phyloP scores from a whole-genome alignment of 2,329 filamentous ascomycete genomes.

The Fusarium dimerum region DNA sequence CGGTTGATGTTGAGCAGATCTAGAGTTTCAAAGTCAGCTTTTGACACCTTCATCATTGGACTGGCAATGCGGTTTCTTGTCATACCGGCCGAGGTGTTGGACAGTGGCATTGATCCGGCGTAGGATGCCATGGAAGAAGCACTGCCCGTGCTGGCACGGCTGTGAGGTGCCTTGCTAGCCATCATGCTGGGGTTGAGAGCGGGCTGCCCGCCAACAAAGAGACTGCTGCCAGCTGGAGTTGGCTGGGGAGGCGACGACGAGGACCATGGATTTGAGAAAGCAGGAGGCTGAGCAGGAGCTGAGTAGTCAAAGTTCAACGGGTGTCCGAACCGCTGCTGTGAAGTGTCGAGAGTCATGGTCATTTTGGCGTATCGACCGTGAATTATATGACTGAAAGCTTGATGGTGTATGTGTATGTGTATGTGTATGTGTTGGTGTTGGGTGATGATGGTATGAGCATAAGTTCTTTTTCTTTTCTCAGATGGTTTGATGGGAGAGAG shows the following conservation, averaged over 20 bases:
- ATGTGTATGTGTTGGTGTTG: no score
- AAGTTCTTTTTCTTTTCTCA: slow-evolving; percentile 24
- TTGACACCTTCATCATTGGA: slow-evolving; percentile 30
- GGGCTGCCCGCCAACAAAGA: slow-evolving; percentile 64
- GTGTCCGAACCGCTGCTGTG: slow-evolving; percentile 77
- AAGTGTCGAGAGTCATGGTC: slow-evolving; percentile 94
- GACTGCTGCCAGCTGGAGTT: slow-evolving; percentile 56
- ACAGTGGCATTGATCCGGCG: slow-evolving; percentile 68
- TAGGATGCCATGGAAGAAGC: slow-evolving; percentile 68
- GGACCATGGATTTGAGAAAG: slow-evolving; percentile 92
- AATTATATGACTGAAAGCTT: slow-evolving; percentile 12
- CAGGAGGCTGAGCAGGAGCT: slow-evolving; percentile 54
- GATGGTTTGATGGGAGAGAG: slow-evolving; percentile 16
- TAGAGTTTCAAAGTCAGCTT: slow-evolving; percentile 63
- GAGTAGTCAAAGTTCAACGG: slow-evolving; percentile 78
- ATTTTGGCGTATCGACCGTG: slow-evolving; percentile 53
- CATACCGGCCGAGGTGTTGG: slow-evolving; percentile 71
- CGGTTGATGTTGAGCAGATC: slow-evolving; percentile 74
- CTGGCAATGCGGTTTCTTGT: not conserved
- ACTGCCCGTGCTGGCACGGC: slow-evolving; percentile 59
- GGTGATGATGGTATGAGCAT: slow-evolving; percentile 25
- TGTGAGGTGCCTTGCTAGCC: slow-evolving; percentile 43
- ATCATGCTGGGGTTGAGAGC: slow-evolving; percentile 58
- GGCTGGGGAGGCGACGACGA: slow-evolving; percentile 46
- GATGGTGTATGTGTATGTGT: no score